Percentiles rank a stretch among this genome's conserved stretches.
phyloP scores from a whole-genome alignment of 257 asterid genomes.

The Nicotiana obtusifolia region DNA sequence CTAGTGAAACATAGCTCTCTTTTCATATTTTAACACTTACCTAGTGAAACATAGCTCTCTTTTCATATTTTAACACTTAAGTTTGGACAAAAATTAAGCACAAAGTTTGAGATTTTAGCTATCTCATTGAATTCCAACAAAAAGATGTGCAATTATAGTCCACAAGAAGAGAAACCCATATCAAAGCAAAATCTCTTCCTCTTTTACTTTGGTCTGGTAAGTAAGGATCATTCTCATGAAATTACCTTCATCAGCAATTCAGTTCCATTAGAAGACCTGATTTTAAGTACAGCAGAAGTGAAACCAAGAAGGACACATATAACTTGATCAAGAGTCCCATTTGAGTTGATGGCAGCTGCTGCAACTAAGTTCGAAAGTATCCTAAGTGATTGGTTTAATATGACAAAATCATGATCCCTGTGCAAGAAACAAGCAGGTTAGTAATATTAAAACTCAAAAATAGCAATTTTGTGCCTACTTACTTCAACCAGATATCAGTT shows the following conservation, averaged over 20 bases:
- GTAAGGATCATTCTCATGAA: neutral
- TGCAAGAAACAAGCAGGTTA: constrained; percentile 6
- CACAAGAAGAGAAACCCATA: constrained; percentile 5
- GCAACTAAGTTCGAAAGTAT: constrained; percentile 76
- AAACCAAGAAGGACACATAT: constrained; percentile 61
- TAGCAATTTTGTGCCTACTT: neutral
- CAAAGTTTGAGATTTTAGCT: neutral
- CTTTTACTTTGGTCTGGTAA: neutral
- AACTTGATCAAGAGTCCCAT: constrained; percentile 69
- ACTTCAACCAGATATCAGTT: constrained; percentile 3
- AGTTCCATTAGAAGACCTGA: constrained; percentile 47
- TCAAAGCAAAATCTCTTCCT: neutral
- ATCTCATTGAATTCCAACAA: neutral
- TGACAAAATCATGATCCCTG: constrained; percentile 67
- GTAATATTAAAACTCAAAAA: constrained; percentile 6
- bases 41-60: neutral
- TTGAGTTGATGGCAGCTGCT: constrained; percentile 67
- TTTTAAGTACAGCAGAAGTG: constrained; percentile 39
- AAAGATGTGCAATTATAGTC: neutral
- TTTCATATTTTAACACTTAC: neutral
- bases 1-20: neutral
- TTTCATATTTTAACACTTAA: neutral
- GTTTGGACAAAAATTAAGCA: neutral
- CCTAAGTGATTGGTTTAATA: constrained; percentile 71
- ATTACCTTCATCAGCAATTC: constrained; percentile 86